These are phyloP conservation scores for Pseudopithomyces chartarum DNA, from an alignment of 2,329 filamentous ascomycete genomes.

Conservation along the genomic window DNA sequence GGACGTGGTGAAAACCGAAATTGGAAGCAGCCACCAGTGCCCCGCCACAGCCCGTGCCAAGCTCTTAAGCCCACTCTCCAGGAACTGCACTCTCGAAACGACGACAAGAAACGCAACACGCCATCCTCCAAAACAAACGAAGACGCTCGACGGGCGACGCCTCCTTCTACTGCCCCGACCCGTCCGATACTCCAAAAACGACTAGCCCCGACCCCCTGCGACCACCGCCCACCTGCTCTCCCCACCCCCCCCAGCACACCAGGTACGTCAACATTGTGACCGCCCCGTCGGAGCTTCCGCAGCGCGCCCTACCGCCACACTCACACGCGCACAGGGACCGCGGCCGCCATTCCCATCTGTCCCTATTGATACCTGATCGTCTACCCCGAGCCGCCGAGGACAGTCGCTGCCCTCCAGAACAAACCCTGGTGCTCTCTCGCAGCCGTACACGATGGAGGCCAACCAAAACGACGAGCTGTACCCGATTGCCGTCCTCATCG, in stretches of 20 bases:
- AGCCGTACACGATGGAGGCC: constrained; percentile 72
- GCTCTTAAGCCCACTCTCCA: constrained; percentile 19
- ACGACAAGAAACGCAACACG: constrained; percentile 23
- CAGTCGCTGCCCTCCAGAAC: constrained; percentile 24
- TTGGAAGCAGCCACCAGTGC: constrained; percentile 9
- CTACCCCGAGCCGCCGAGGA: constrained; percentile 18
- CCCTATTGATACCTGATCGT: constrained; percentile 19
- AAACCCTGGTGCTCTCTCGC: constrained; percentile 21
- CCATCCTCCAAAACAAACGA: constrained; percentile 14
- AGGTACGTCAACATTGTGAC: constrained; percentile 44
- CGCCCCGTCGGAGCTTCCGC: constrained; percentile 23
- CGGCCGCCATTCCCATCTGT: neutral
- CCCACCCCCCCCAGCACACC: constrained; percentile 34
- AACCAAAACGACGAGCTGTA: constrained; percentile 98
- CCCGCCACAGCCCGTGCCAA: constrained; percentile 9
- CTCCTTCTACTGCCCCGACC: neutral
- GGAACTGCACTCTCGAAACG: constrained; percentile 26
- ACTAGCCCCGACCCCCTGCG: neutral
- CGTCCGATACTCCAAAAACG: neutral
- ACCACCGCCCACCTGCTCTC: constrained; percentile 18
- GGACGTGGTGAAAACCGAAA: neutral
- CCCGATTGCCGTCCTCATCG: constrained; percentile 98
- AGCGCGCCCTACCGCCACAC: constrained; percentile 27
- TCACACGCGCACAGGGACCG: constrained; percentile 21
- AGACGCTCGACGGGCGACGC: neutral